A percentile compares a stretch with the other conserved stretches of the same genome.
These are phyloP conservation scores for Prunella vulgaris DNA, from an alignment of 257 asterid species.

Conservation along the genomic window DNA sequence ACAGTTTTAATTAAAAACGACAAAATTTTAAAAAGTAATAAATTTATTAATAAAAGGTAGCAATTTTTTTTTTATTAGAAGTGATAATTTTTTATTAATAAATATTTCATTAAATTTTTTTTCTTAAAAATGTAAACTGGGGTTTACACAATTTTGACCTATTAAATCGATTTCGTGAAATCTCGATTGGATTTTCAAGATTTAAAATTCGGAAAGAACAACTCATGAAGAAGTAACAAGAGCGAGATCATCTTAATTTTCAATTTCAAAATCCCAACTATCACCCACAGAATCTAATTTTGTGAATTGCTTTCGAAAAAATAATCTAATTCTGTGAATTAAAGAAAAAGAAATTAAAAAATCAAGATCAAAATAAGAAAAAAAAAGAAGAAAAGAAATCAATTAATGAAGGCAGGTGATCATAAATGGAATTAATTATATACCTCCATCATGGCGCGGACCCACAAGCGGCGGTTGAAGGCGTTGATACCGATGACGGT, in stretches of 20 bases:
- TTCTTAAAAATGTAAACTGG: background rate
- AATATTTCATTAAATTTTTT: too few relatives aligned
- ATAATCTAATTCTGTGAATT: background rate
- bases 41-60: too few relatives aligned
- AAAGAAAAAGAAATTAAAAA: background rate
- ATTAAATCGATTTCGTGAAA: background rate
- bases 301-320: background rate
- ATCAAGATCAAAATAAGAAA: too few relatives aligned
- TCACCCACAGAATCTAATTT: background rate
- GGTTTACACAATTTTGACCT: background rate
- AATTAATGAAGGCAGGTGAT: too few relatives aligned
- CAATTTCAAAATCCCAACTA: background rate
- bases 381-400: background rate
- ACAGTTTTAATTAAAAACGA: too few relatives aligned
- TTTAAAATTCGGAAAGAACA: background rate
- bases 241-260: background rate
- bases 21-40: too few relatives aligned
- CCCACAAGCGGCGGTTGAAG: conserved; percentile 89
- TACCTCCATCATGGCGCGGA: conserved; percentile 93
- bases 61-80: too few relatives aligned
- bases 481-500: conserved; percentile 90
- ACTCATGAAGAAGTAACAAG: background rate
- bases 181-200: background rate
- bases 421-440: too few relatives aligned
- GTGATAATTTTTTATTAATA: too few relatives aligned